Evolutionary conservation across 805 yeast genomes (phyloP), one percentile per base, ranked within the genome.

Genomic region (Saccharomycopsis sp.): DNA sequence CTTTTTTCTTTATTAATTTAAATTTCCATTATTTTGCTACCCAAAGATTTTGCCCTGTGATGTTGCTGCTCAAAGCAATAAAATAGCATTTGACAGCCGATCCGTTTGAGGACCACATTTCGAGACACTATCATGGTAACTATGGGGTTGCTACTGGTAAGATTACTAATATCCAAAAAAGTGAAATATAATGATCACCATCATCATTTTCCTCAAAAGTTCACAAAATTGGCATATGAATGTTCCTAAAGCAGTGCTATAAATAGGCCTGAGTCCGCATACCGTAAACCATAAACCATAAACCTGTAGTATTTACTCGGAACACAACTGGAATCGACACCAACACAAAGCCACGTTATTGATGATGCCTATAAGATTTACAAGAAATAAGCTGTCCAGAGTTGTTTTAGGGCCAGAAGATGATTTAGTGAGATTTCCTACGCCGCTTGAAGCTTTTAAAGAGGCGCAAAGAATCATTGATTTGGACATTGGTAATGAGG

Each of bases 361-460:
- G n/a, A n/a, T n/a, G n/a, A n/a, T n/a, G n/a, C n/a, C n/a, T n/a
- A n/a, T n/a, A n/a, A n/a, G n/a, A n/a, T n/a, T n/a, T n/a, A n/a
- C n/a, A n/a, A n/a, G n/a, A n/a, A n/a, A n/a, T n/a, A n/a, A n/a
- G n/a, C n/a, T n/a, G n/a, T n/a, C n/a, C n/a, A n/a, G n/a, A n/a
- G n/a, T n/a, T n/a, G n/a, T n/a, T n/a, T n/a, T n/a, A n/a, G 38
- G 38, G 5, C 38, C 58, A 3, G 29, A 23, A 12, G 59, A 56
- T 22, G 29, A 17, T 9, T 50, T 56, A 22, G 15, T 23, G 19
- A 42, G 14, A 22, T 52, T 53, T 50, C 59, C 59, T 3, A 25
- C 59, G 20, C 57, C 56, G n/a, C 42, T 52, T 5, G 50, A 56
- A 14, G 58, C 56, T 9, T 56, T 56, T 35, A 24, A 41, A 2